Evolutionary conservation across 345 rosid genomes (phyloP).

Genomic region (Conringia planisiliqua): DNA sequence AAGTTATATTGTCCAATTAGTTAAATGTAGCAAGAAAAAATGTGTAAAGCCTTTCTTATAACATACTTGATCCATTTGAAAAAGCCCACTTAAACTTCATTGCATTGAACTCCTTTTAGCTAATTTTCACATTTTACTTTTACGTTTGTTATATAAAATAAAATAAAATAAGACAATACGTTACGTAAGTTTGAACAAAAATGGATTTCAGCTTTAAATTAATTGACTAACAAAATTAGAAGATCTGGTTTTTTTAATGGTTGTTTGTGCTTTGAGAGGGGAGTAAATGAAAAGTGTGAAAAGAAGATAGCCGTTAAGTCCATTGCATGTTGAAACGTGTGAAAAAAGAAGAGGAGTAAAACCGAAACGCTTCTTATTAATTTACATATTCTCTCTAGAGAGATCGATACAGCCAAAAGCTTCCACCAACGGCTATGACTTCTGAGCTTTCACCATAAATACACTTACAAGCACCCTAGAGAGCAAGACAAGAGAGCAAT

Average conservation of each 20-base stretch:
- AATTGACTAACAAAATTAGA: background rate
- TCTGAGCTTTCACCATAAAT: constrained; percentile 32
- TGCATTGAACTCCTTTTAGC: background rate
- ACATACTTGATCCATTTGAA: background rate
- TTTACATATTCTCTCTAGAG: background rate
- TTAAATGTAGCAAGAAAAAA: background rate
- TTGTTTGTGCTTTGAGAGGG: background rate
- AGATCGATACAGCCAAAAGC: constrained; percentile 30
- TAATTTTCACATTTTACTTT: background rate
- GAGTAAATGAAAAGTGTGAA: background rate
- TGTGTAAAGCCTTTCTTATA: background rate
- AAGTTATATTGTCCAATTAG: background rate
- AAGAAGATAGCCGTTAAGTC: constrained; percentile 43
- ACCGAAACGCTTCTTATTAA: constrained; percentile 38
- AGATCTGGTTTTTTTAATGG: background rate
- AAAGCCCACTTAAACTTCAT: background rate
- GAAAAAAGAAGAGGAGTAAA: constrained; percentile 14
- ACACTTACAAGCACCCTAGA: constrained; percentile 7
- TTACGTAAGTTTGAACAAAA: background rate
- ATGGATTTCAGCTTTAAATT: background rate
- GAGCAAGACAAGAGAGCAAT: constrained; percentile 2
- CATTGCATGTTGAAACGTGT: constrained; percentile 56
- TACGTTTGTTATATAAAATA: background rate
- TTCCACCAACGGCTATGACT: constrained; percentile 37
- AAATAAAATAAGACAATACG: background rate